Evolutionary conservation across 2,329 filamentous ascomycete genomes (phyloP), one percentile per base, ranked within the genome.

Genomic region (Cytospora piceicola): DNA sequence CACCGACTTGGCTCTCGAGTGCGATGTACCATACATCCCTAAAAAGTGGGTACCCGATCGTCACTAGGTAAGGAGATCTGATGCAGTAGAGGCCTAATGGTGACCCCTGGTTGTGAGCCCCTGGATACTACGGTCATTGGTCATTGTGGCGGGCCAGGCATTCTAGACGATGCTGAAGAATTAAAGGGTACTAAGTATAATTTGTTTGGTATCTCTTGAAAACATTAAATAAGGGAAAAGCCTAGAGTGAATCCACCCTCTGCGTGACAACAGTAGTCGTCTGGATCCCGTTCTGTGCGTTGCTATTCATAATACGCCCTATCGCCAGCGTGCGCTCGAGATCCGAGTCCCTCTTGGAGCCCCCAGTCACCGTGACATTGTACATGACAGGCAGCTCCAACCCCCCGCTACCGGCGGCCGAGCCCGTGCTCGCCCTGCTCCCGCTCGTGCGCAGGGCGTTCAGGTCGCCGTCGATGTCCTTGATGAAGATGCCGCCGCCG

Each of bases 251-350:
- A 27, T 64, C 61, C 17, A 70, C 65, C n/a, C 68, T 64, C 57
- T 71, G 69, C 1, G 69, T 71, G n/a, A 71, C 67, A n/a, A 70
- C 63, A 15, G 69, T 71, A n/a, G 69, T 71, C 7, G 70, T 70
- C 30, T 68, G 65, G 20, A 71, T 71, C 32, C 70, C 60, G 12
- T 46, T 24, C 36, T 24, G 27, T 15, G 61, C 57, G 29, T 29
- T 24, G 46, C 20, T 22, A 7, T 3, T 24, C 22, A 24, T 49
- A 24, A 24, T 7, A n/a, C n/a, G n/a, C n/a, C n/a, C n/a, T 60
- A 53, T 39, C 24, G 32, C 36, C 58, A 2, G 17, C n/a, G 6
- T 20, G 22, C 36, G 34, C 27, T 39, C 12, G 29, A 39, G 39
- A 9, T 49, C 60, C 30, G 29, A 61, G 17, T 34, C 36, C 52